These are phyloP conservation scores for Aspergillus novoparasiticus DNA, from an alignment of 2,329 filamentous ascomycete species.

Conservation along the genomic window DNA sequence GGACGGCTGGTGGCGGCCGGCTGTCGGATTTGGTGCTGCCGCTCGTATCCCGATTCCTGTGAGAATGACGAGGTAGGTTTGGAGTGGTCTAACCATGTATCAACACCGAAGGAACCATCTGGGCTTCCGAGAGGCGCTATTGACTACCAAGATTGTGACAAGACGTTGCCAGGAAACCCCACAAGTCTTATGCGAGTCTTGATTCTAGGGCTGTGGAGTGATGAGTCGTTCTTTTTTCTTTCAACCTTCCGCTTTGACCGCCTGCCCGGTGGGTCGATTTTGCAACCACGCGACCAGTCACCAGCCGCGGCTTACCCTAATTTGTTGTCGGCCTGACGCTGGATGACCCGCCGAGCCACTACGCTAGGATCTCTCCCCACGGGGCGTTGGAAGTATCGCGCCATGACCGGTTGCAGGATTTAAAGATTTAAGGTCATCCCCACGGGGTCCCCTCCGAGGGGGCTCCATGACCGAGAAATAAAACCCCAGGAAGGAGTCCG, in stretches of 20 bases:
- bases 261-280: background rate
- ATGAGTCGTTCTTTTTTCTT: background rate
- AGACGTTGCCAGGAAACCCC: background rate
- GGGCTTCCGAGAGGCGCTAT: too few relatives aligned
- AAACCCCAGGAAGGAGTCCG: background rate
- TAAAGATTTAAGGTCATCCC: background rate
- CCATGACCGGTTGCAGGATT: background rate
- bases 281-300: background rate
- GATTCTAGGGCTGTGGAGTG: background rate
- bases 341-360: background rate
- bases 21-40: background rate
- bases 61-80: background rate
- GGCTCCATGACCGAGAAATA: background rate
- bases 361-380: background rate
- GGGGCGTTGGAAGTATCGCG: background rate
- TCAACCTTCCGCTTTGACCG: background rate
- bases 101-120: background rate
- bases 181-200: background rate
- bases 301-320: background rate
- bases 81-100: background rate
- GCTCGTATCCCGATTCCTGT: background rate
- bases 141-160: background rate
- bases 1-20: background rate
- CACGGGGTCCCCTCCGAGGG: background rate
- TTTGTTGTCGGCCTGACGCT: background rate